Evolutionary conservation across 768 basidiomycete genomes (phyloP), one percentile per base, ranked within the genome.

Genomic region (Leccinum disarticulatum): DNA sequence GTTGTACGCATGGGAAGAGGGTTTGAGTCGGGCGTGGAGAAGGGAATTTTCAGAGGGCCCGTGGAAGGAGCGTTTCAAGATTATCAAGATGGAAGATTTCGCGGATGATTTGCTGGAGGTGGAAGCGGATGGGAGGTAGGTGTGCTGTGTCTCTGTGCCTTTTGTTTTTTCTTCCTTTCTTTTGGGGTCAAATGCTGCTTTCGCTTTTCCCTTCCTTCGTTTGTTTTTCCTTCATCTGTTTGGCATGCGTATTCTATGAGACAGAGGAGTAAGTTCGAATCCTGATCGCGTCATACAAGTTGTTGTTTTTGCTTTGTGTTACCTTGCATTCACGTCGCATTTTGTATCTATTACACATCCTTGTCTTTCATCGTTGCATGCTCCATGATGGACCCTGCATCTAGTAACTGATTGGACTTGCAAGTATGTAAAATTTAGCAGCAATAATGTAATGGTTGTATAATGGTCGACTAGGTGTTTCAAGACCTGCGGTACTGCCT

Each of bases 1-100:
- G 76, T 69, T 98, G 67, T 95, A 93, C 75, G 90, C 91, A 1
- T 98, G 94, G 88, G 88, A 91, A 68, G 86, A 87, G 51, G 89
- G 91, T 2, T 72, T 93, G 60, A 93, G 92, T 71, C 81, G 84
- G 25, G 80, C 87, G 22, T 95, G 91, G 91, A 83, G 79, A 73
- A 78, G 83, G 53, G 84, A 88, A 72, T 91, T 90, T 73, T 87
- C 87, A 1, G 80, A 80, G 31, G 78, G 76, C 3, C 72, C 62
- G 74, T 70, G 67, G 65, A 70, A 65, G 55, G 74, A 77, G 35
- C 68, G 66, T 68, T 87, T 88, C 66, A 77, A 74, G 55, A 79
- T 88, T 25, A 79, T 88, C 63, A 81, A 78, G 54, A 81, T 88
- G 81, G 87, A 88, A 64, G 85, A 85, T 70, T 88, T 88, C 67